Conservation (phyloP, 108 stramenopile species). For the Epipyxis sp. region DNA sequence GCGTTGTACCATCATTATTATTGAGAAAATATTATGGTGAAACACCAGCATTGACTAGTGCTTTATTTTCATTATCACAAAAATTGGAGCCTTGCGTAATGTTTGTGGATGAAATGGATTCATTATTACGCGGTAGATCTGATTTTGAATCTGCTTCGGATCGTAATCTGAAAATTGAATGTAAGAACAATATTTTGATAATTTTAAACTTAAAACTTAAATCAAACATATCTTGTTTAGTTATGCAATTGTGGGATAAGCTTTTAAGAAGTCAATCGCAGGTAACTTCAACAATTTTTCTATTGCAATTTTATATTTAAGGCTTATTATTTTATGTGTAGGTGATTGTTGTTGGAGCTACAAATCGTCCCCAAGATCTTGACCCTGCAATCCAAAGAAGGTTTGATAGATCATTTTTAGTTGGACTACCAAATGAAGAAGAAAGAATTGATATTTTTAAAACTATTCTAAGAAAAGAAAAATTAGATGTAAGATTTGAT, state of each 20-base stretch:
- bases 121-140: not conserved
- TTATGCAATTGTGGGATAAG: conserved; percentile 15
- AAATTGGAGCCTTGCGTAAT: conserved; percentile 1
- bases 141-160: not conserved
- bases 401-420: not conserved
- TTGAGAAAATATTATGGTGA: conserved; percentile 2
- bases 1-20: not conserved
- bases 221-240: not conserved
- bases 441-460: not conserved
- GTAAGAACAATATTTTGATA: not conserved
- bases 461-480: not conserved
- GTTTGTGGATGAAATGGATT: conserved; percentile 29
- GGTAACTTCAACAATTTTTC: no score
- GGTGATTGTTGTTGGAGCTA: not conserved
- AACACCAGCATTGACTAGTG: not conserved
- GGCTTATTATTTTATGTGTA: no score
- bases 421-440: not conserved
- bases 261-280: conserved; percentile 3
- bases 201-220: not conserved
- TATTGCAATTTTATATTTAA: no score
- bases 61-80: conserved; percentile 12
- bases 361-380: conserved; percentile 15
- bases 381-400: conserved; percentile 1
- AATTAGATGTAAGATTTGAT: not conserved
- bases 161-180: conserved; percentile 18